Percentiles rank a stretch among this genome's conserved stretches.
These are phyloP conservation scores for Phellinidium pouzarii DNA, from an alignment of 1,284 basidiomycete genomes.

Conservation along the genomic window DNA sequence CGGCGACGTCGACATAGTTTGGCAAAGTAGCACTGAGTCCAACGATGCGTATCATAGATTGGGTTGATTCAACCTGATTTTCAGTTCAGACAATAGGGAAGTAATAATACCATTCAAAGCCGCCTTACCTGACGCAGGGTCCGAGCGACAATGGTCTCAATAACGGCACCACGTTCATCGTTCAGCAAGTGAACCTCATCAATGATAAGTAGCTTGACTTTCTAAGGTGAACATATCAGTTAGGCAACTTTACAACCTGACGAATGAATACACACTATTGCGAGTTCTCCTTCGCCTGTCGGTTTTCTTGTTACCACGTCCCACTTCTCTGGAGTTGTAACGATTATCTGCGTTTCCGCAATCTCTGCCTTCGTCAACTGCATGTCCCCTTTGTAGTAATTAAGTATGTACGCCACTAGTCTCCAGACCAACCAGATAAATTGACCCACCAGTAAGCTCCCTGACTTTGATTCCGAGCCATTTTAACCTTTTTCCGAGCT, in stretches of 20 bases:
- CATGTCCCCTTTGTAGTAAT: slow-evolving; percentile 80
- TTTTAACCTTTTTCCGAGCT: slow-evolving; percentile 83
- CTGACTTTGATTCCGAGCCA: slow-evolving; percentile 88
- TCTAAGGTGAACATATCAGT: slow-evolving; percentile 39
- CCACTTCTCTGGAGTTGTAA: slow-evolving; percentile 99
- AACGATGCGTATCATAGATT: slow-evolving; percentile 96
- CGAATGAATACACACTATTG: slow-evolving; percentile 56
- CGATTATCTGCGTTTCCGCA: slow-evolving; percentile 94
- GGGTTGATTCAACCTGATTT: slow-evolving; percentile 85
- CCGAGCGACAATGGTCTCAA: slow-evolving; percentile 96
- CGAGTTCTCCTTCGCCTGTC: slow-evolving; percentile 92
- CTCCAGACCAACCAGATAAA: not conserved
- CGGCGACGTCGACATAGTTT: slow-evolving; percentile 95
- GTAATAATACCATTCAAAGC: not conserved
- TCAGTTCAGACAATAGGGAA: not conserved
- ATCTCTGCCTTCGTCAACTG: slow-evolving; percentile 94
- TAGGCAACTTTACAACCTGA: slow-evolving; percentile 4
- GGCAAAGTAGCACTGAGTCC: slow-evolving; percentile 97
- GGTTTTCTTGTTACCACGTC: slow-evolving; percentile 98
- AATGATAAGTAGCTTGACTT: slow-evolving; percentile 92
- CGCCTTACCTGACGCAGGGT: slow-evolving; percentile 77
- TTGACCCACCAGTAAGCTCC: slow-evolving; percentile 85
- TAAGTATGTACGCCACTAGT: not conserved
- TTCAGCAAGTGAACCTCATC: slow-evolving; percentile 98
- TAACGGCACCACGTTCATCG: slow-evolving; percentile 96